These are phyloP conservation scores for Phytophthora tubulina DNA, from an alignment of 352 stramenopile genomes.

Conservation along the genomic window DNA sequence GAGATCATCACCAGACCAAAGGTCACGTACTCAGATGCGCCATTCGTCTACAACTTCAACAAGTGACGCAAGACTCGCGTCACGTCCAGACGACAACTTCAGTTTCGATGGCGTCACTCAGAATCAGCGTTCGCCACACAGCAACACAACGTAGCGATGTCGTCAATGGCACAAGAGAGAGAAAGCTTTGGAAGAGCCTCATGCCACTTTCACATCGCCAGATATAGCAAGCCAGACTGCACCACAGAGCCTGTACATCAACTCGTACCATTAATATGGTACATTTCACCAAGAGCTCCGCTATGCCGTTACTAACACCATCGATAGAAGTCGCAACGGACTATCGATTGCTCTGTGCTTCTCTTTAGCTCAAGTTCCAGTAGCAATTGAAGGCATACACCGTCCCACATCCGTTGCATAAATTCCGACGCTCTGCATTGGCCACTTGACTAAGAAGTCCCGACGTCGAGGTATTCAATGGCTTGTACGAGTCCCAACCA, in stretches of 20 bases:
- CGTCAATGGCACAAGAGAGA: conserved; percentile 8
- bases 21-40: conserved; percentile 49
- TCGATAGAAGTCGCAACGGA: conserved; percentile 12
- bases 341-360: not conserved
- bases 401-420: not conserved
- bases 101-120: conserved; percentile 8
- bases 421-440: not conserved
- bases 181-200: conserved; percentile 7
- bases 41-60: conserved; percentile 49
- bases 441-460: conserved; percentile 26
- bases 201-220: conserved; percentile 25
- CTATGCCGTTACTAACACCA: conserved; percentile 14
- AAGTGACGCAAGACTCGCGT: conserved; percentile 6
- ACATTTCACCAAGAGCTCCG: conserved; percentile 9
- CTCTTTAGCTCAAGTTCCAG: no score
- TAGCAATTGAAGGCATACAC: conserved; percentile 28
- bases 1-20: not conserved
- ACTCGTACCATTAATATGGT: conserved; percentile 1
- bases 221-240: conserved; percentile 30
- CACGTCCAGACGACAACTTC: conserved; percentile 26
- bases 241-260: conserved; percentile 1
- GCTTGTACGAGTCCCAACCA: conserved; percentile 37
- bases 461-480: conserved; percentile 11
- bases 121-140: not conserved
- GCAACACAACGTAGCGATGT: conserved; percentile 23